Evolutionary conservation across 345 rosid species (phyloP), one percentile per base, ranked within the genome.

Genomic region (Geranium brycei): DNA sequence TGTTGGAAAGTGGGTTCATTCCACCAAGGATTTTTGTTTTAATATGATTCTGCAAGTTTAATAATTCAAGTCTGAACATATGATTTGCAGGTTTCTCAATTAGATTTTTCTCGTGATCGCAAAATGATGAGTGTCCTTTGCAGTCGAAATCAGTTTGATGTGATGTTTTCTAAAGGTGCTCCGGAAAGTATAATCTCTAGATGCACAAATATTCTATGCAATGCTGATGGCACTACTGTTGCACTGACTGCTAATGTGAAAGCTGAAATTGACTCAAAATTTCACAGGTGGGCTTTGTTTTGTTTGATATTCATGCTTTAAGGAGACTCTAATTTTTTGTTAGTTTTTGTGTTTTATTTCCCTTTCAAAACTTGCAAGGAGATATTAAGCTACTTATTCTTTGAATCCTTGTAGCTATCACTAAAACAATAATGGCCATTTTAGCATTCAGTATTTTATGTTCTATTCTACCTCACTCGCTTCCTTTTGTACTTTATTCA

Each of bases 121-220:
- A 93, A 93, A 73, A 86, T 90, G 96, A 93, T 93, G 99, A 90
- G 97, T 77, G 90, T 82, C 76, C 95, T 93, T 66, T 85, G 90
- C 68, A 83, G 86, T 78, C 87, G 75, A 80, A 87, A 85, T 74
- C 85, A 87, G 77, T 74, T 69, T 71, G 78, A 78, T 66, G 73
- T 85, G 51, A 85, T 93, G 87, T 90, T 90, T 69, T 85, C 95
- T 4, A 93, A 93, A 80, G 99, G 99, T 79, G 96, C 99, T 78
- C 97, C 99, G 53, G 99, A 93, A 72, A 86, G 89, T 74, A 80
- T 93, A 68, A 68, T 90, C 66, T 83, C 97, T 66, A 85, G 96
- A 73, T 90, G 99, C 75, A 77, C 95, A 5, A 79, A 66, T 77
- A 72, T 88, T 70, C 92, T 90, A 41, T 87, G 97, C 79, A 85